Base-by-base conservation (phyloP, 768 basidiomycete species). In the Tremella mesenterica region DNA sequence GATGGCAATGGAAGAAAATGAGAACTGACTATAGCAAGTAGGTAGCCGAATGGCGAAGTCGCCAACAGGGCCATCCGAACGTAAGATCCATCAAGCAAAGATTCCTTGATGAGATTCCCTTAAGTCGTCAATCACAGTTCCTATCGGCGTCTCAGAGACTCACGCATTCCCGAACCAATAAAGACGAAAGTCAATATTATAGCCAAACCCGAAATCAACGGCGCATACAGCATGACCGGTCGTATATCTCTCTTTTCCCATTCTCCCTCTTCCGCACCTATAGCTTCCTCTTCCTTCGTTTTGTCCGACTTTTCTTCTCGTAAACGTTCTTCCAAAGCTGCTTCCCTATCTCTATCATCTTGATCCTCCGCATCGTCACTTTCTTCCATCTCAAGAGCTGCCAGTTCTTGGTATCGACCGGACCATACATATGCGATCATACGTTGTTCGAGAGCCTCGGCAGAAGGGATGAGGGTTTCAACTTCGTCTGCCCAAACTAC, bases 401-500 rank as follows among this genome's bases (percentile, higher is more conserved):
- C 53, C 16, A 60, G 48, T 41, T 65, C 64, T 27, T 58, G 50
- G 45, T 65, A 58, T 25, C 61, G 56, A 14, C 58, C 54, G 21
- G 77, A 73, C 87, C 88, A 88, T 49, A 91, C 84, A 63, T 85
- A 83, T 64, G 82, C 81, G 76, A 89, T 86, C 67, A 90, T 77
- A 59, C 83, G 83, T 23, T 80, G 78, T 58, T 82, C 81, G 50
- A 82, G 79, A 2, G 65, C 65, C 58, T 81, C 79, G 55, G 74
- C 75, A 46, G 73, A 47, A 28, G 73, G 76, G 44, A 91, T 81
- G 70, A 91, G 85, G 59, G 78, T 79, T 65, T 88, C 85, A 41
- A 89, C 77, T 0, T 81, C 79, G 67, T 88, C 85, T 18, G 84
- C 82, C 88, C 88, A 91, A 58, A 90, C 82, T 56, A 90, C 80